Percentiles rank a stretch among this genome's conserved stretches.
Conservation (phyloP, 257 asterid genomes). For the Paraleonurus japonicus region DNA sequence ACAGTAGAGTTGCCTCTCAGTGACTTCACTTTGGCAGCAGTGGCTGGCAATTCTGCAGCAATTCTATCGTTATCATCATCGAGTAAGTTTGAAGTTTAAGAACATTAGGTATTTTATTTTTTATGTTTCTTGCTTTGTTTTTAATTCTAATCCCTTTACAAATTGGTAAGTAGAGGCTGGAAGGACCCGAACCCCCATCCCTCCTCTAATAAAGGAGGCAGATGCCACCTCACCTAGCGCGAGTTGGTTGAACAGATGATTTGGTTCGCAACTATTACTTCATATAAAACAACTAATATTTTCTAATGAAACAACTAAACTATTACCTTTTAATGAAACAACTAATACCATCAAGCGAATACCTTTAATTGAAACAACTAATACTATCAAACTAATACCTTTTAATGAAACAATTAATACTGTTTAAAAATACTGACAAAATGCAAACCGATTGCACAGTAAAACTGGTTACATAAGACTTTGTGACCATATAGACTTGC, state of each 20-base stretch:
- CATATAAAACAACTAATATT: too few relatives aligned
- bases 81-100: conserved; percentile 38
- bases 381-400: too few relatives aligned
- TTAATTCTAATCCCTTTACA: not conserved
- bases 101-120: not conserved
- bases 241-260: too few relatives aligned
- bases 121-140: not conserved
- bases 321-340: too few relatives aligned
- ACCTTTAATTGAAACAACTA: too few relatives aligned
- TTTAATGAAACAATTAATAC: too few relatives aligned
- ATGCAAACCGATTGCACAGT: too few relatives aligned
- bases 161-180: not conserved
- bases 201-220: not conserved
- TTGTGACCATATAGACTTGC: not conserved
- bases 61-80: conserved; percentile 50
- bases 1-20: conserved; percentile 56
- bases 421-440: too few relatives aligned
- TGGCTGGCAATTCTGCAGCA: conserved; percentile 47
- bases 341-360: too few relatives aligned
- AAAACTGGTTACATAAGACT: too few relatives aligned
- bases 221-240: not conserved
- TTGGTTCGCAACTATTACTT: too few relatives aligned
- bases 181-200: not conserved
- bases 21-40: conserved; percentile 69
- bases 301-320: too few relatives aligned